Evolutionary conservation across 129 eudicot species (phyloP).

Genomic region (Centaurea solstitialis): DNA sequence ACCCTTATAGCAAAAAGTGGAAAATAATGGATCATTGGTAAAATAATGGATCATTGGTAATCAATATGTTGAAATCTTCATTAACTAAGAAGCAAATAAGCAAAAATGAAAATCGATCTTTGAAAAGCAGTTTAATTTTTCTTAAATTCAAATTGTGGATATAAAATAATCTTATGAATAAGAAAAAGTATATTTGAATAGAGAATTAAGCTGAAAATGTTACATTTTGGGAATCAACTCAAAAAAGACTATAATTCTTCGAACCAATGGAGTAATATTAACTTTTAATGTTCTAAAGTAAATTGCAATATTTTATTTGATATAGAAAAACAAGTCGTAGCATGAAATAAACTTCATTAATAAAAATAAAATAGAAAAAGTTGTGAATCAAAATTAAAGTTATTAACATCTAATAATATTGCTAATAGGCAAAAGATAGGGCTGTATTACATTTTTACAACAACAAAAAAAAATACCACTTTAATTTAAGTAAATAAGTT

Average conservation of each 20-base stretch:
- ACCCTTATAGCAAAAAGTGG: too few species aligned
- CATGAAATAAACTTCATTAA: background rate
- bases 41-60: too few species aligned
- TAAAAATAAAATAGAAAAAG: background rate
- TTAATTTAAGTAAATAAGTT: too few species aligned
- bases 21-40: too few species aligned
- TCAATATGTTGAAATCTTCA: too few species aligned
- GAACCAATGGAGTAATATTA: background rate
- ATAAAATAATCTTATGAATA: too few species aligned
- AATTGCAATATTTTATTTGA: background rate
- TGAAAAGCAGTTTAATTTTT: background rate
- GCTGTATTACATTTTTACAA: background rate
- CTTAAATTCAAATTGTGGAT: too few species aligned
- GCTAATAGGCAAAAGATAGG: background rate
- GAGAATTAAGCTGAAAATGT: background rate
- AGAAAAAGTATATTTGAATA: background rate
- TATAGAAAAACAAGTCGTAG: background rate
- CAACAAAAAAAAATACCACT: background rate
- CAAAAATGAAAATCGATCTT: background rate
- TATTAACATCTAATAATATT: background rate
- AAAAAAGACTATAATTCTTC: too few species aligned
- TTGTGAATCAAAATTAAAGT: background rate
- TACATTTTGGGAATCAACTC: too few species aligned
- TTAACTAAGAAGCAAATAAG: background rate
- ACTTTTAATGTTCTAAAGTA: background rate